These are phyloP conservation scores for Aspergillus sp. DNA, from an alignment of 2,329 filamentous ascomycete genomes.

Conservation along the genomic window DNA sequence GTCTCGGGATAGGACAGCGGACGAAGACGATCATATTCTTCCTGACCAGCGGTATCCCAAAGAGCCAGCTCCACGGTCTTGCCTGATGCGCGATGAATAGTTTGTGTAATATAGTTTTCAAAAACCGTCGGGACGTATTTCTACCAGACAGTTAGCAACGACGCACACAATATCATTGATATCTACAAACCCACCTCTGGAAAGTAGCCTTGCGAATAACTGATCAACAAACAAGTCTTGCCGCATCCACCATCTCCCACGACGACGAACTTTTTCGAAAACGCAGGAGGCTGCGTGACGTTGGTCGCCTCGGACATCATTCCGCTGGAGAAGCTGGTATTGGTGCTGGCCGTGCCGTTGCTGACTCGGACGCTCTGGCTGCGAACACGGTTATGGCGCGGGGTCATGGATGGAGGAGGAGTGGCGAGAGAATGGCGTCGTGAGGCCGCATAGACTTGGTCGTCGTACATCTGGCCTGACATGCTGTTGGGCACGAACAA, in stretches of 20 bases:
- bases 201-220: conserved; percentile 97
- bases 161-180: too few species aligned
- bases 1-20: conserved; percentile 97
- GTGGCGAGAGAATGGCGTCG: conserved; percentile 52
- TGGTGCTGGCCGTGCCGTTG: conserved; percentile 85
- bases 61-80: conserved; percentile 95
- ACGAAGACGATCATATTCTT: conserved; percentile 94
- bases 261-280: conserved; percentile 99
- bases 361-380: conserved; percentile 64
- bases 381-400: conserved; percentile 44
- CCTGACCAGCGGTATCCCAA: conserved; percentile 97
- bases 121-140: conserved; percentile 99
- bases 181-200: conserved; percentile 68
- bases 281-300: conserved; percentile 83
- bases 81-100: conserved; percentile 77
- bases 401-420: conserved; percentile 36
- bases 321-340: conserved; percentile 66
- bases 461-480: conserved; percentile 32
- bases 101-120: conserved; percentile 99
- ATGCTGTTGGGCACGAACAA: conserved; percentile 18
- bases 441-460: conserved; percentile 51
- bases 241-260: conserved; percentile 97
- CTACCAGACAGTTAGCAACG: conserved; percentile 42
- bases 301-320: conserved; percentile 76
- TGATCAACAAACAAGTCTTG: conserved; percentile 97